phyloP scores from a whole-genome alignment of 2,329 filamentous ascomycete genomes.

The Parastagonospora avenae region DNA sequence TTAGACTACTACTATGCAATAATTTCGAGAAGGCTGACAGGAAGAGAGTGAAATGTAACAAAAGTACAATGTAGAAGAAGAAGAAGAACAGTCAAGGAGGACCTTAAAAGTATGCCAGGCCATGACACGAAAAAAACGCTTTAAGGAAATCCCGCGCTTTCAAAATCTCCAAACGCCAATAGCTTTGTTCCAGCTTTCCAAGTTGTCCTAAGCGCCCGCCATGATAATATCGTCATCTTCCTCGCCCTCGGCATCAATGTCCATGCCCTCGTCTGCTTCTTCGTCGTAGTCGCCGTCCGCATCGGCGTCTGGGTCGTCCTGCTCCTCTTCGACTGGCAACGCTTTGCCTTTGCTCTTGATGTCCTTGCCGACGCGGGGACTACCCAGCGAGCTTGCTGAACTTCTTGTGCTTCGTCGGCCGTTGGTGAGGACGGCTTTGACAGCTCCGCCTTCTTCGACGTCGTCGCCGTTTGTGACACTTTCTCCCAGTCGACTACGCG shows the following conservation, averaged over 20 bases:
- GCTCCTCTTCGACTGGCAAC: conserved; percentile 35
- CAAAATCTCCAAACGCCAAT: neutral
- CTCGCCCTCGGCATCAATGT: conserved; percentile 24
- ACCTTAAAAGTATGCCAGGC: too few relatives aligned
- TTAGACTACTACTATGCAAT: neutral
- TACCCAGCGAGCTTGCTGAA: conserved; percentile 36
- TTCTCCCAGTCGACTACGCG: conserved; percentile 51
- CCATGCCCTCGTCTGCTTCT: conserved; percentile 30
- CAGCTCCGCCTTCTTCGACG: conserved; percentile 36
- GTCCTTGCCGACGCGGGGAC: conserved; percentile 25
- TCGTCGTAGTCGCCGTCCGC: conserved; percentile 34
- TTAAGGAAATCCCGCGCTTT: too few relatives aligned
- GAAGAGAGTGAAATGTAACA: neutral
- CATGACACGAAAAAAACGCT: too few relatives aligned
- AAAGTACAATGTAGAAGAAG: neutral
- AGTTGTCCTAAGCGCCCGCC: conserved; percentile 18
- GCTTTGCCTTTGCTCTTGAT: conserved; percentile 35
- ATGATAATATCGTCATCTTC: conserved; percentile 40
- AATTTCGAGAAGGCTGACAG: neutral
- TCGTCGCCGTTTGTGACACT: conserved; percentile 46
- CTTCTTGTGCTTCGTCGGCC: conserved; percentile 37
- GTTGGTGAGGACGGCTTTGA: conserved; percentile 29
- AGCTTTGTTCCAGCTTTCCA: neutral
- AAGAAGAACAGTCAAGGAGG: neutral
- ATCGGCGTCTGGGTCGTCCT: conserved; percentile 36